Percentiles rank a stretch among this genome's conserved stretches.
These are phyloP conservation scores for Lablab purpureus DNA, from an alignment of 306 rosid species.

Conservation along the genomic window DNA sequence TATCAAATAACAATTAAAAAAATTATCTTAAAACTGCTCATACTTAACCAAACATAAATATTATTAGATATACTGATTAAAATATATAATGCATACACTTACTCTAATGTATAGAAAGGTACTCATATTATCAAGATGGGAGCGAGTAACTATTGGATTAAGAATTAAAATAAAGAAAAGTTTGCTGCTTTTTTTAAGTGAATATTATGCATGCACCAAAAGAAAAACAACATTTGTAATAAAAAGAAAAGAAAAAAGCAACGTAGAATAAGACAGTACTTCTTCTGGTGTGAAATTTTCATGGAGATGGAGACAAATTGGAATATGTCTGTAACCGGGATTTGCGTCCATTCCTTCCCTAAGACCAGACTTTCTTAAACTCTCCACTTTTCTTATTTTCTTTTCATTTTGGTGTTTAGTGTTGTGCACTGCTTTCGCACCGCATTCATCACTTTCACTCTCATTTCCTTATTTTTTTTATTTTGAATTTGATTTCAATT, in stretches of 20 bases:
- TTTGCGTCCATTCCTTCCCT: slow-evolving; percentile 28
- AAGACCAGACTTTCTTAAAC: slow-evolving; percentile 4
- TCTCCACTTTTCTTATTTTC: slow-evolving; percentile 16
- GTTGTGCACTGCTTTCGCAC: neutral
- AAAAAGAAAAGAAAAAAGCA: too few species aligned
- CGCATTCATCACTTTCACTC: neutral
- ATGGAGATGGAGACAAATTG: slow-evolving; percentile 45
- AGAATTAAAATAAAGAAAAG: too few species aligned
- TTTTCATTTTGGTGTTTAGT: neutral
- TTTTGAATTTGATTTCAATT: neutral
- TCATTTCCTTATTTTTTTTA: neutral
- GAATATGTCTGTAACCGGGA: slow-evolving; percentile 39
- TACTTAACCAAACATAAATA: too few species aligned
- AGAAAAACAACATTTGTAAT: neutral
- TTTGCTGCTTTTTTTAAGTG: too few species aligned
- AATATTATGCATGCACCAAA: neutral
- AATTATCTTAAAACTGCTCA: too few species aligned
- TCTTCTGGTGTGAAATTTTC: slow-evolving; percentile 16
- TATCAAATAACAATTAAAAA: too few species aligned
- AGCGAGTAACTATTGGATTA: too few species aligned
- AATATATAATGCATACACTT: too few species aligned
- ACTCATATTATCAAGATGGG: too few species aligned
- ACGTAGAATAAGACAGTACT: neutral
- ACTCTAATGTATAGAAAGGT: too few species aligned
- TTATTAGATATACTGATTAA: too few species aligned